These are phyloP conservation scores for Arthroderma sp. DNA, from an alignment of 2,329 filamentous ascomycete genomes.

Conservation along the genomic window DNA sequence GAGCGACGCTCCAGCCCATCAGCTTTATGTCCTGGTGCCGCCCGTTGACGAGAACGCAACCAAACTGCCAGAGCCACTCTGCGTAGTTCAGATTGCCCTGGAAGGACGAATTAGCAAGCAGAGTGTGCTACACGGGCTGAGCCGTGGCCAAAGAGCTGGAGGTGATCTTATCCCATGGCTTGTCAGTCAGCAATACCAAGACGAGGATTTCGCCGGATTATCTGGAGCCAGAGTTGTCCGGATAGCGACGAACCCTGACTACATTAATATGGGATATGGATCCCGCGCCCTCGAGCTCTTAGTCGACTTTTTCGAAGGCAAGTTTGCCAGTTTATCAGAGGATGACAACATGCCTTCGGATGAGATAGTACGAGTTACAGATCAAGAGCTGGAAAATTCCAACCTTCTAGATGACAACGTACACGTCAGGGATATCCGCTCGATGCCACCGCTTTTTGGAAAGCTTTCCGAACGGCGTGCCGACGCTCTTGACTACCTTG, in stretches of 20 bases:
- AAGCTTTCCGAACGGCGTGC: slow-evolving; percentile 74
- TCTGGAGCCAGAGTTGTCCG: slow-evolving; percentile 86
- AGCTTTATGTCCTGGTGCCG: slow-evolving; percentile 85
- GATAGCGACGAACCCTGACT: slow-evolving; percentile 93
- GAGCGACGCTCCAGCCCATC: slow-evolving; percentile 93
- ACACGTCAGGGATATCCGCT: slow-evolving; percentile 73
- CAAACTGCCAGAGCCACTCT: slow-evolving; percentile 79
- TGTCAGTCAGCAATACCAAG: slow-evolving; percentile 94
- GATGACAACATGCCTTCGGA: slow-evolving; percentile 40
- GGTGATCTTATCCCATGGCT: slow-evolving; percentile 97
- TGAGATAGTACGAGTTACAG: slow-evolving; percentile 64
- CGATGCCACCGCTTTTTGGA: slow-evolving; percentile 87
- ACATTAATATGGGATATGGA: slow-evolving; percentile 84
- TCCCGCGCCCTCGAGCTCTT: slow-evolving; percentile 77
- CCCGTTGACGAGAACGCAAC: slow-evolving; percentile 65
- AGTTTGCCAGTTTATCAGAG: slow-evolving; percentile 75
- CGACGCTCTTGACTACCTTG: slow-evolving; percentile 74
- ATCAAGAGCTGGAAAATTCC: slow-evolving; percentile 63
- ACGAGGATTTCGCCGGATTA: slow-evolving; percentile 86
- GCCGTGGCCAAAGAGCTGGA: slow-evolving; percentile 73
- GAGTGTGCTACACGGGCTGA: slow-evolving; percentile 80
- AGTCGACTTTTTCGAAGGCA: slow-evolving; percentile 86
- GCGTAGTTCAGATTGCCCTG: slow-evolving; percentile 83
- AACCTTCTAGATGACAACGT: slow-evolving; percentile 77
- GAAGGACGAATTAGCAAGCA: slow-evolving; percentile 91